Evolutionary conservation across 2,329 filamentous ascomycete species (phyloP), one percentile per base, ranked within the genome.

Genomic region (Neonectria faginata): DNA sequence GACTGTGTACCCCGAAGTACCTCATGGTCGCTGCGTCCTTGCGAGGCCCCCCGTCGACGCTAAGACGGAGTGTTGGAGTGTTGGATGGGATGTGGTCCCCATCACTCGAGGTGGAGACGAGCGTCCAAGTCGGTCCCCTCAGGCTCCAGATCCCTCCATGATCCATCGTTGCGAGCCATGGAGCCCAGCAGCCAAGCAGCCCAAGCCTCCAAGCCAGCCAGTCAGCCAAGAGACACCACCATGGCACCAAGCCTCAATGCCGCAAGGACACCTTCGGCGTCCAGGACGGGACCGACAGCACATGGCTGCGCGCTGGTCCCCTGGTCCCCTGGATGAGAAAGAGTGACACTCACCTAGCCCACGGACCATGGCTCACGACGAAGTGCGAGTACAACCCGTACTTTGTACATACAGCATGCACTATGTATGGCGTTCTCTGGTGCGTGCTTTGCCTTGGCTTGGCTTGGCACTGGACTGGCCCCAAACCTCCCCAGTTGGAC

Each of bases 1-100:
- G 63, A 45, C 57, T 54, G 53, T 64, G 72, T 72, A 74, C 69
- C 68, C 63, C 57, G 55, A 72, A 67, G 72, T 73, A 74, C 66
- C 65, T 70, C 51, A 47, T 51, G 45, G 64, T 56, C 55, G 39
- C 39, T 20, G n/a, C 39, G n/a, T 39, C 47, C 57, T 52, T 57
- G 29, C 47, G 55, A 67, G 62, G 66, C 64, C 66, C 70, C 61
- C 70, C 59, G 66, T 59, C 54, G 41, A 62, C 72, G 70, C 72
- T 73, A 74, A 70, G 66, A 66, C 55, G 55, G 63, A 68, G 67
- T 25, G 25, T 25, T 25, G 68, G 60, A 18, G 42, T 58, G 60
- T 44, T 47, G 48, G 53, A 57, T 61, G 57, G 64, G 57, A 54
- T 60, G n/a, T 39, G 44, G 41, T 65, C 68, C 65, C 70, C 68